phyloP scores from a whole-genome alignment of 768 basidiomycete genomes.

The Psilocybe cubensis region DNA sequence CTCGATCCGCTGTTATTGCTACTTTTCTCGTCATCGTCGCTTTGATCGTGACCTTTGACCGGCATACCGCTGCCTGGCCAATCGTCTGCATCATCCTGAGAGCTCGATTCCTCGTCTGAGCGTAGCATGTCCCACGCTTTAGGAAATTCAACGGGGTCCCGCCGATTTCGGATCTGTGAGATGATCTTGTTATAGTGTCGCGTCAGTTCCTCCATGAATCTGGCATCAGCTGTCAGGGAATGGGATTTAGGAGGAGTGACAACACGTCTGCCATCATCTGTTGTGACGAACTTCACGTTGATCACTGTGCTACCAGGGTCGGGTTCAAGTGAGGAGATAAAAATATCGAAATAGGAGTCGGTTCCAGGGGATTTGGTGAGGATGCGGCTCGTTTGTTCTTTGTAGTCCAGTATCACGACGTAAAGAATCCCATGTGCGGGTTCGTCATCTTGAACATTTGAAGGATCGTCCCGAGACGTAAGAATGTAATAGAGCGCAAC shows the following conservation, averaged over 20 bases:
- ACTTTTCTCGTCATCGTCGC: neutral
- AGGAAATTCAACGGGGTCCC: neutral
- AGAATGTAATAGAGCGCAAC: constrained; percentile 11
- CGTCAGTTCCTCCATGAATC: constrained; percentile 4
- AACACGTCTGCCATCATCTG: neutral
- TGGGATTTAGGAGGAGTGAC: neutral
- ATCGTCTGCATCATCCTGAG: neutral
- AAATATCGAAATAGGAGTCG: constrained; percentile 2
- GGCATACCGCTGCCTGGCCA: no score
- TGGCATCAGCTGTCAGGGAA: constrained; percentile 6
- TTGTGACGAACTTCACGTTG: constrained; percentile 2
- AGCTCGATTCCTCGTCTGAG: neutral
- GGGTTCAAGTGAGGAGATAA: constrained; percentile 1
- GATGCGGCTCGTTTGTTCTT: constrained; percentile 11
- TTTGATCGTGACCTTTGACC: neutral
- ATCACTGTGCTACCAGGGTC: neutral
- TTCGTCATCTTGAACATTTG: neutral
- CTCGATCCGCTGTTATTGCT: neutral
- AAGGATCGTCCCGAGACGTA: neutral
- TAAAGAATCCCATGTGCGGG: constrained; percentile 6
- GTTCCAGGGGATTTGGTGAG: neutral
- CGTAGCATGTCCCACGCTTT: constrained; percentile 5
- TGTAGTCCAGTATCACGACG: constrained; percentile 9
- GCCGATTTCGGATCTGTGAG: neutral
- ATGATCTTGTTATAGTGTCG: constrained; percentile 7